Base-by-base conservation (phyloP, 108 stramenopile genomes). In the Pseudonitzschia multiseries region DNA sequence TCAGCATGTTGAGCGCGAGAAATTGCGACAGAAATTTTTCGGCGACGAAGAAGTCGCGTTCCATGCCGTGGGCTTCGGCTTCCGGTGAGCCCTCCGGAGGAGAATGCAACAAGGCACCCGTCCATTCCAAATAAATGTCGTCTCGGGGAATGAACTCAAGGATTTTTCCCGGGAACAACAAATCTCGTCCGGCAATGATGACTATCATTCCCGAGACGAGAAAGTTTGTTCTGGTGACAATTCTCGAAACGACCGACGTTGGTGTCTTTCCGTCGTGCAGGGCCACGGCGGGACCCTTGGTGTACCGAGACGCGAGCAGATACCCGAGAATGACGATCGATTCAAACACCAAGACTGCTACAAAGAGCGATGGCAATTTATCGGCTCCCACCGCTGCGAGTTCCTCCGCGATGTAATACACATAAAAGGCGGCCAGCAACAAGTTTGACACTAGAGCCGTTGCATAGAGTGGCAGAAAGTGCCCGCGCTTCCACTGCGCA, bases 91-190 rank as follows among this genome's bases (percentile, higher is more conserved):
- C 91, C 40, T 89, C 87, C 32, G 91, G 94, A 28, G 93, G 93
- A 6, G 93, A 95, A 70, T 95, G 94, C 18, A 92, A 57, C 43
- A 95, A 83, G 29, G 90, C 91, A 43, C 89, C 89, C 4, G 88
- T 91, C 94, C 91, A 92, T 73, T 92, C 94, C 13, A 95, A 73
- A 66, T 92, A 95, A 67, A 95, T 91, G 68, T 95, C 94, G 82
- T 95, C 94, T 21, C 90, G 86, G 1, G 94, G 91, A 66, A 92
- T 79, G 62, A 89, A 89, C 2, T 81, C 74, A 3, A 95, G 27
- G 66, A 91, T 87, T 9, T 54, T 48, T 28, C 94, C 94, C 18
- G 94, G 88, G 46, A 87, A 90, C 29, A 92, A 86, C 14, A 95
- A 70, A 70, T 95, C 94, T 4, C 94, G 83, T 42, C 76, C 77